Base-by-base conservation (phyloP, 2,329 filamentous ascomycete species). In the Polychaeton citri region DNA sequence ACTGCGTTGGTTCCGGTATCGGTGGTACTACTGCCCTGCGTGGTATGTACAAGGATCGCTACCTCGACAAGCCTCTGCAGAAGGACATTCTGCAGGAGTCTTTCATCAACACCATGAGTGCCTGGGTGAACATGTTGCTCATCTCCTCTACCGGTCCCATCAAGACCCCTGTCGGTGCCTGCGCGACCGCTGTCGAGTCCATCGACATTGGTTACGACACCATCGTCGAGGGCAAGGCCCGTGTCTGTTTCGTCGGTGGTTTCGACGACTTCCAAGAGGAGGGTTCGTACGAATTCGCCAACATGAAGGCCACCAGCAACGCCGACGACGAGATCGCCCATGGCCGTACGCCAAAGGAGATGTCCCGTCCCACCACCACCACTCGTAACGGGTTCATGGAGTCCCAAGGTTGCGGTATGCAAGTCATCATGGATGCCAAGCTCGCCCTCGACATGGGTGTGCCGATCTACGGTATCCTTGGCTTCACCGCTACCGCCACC, bases 241-340 rank as follows among this genome's bases (percentile, higher is more conserved):
- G 87, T 35, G 76, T 98, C 54, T 96, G 88, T 72, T 81, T 98
- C 47, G 92, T 98, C 40, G 90, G 90, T 74, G 90, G 90, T 49
- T 96, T 98, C 55, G 90, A 98, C 66, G 92, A 98, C 65, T 95
- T 98, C 69, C 86, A 92, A 54, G 90, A 98, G 65, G 90, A 98
- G 65, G 92, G 90, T 35, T 98, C 90, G 1, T 98, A 95, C 56
- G 90, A 98, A 63, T 98, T 98, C 60, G 90, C 90, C 69, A 98
- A 98, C 71, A 98, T 98, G 90, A 93, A 94, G 66, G 90, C 90
- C 40, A 98, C 90, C 38, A 95, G 87, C 73, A 98, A 96, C 57
- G 87, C 88, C 18, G 81, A 95, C 42, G 87, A 96, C 49, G 92
- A 98, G 61, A 84, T 98, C 50, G 85, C 79, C 7, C 90, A 96